A percentile compares a stretch with the other conserved stretches of the same genome.
Conservation (phyloP, 139 green algal genomes). For the Picochlorum sp. region DNA sequence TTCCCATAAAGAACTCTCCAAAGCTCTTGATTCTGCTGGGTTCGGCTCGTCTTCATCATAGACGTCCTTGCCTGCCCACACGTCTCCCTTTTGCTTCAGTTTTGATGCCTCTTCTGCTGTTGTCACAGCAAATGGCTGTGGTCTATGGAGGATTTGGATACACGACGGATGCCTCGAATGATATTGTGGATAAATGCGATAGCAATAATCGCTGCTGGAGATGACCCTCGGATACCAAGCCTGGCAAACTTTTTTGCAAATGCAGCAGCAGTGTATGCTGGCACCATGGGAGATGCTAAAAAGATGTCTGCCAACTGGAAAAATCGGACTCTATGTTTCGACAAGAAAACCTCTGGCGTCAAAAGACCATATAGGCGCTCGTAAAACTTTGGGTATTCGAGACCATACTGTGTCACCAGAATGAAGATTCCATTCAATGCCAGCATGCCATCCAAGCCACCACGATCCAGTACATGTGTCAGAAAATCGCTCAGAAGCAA, state of each 20-base stretch:
- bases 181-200: slow-evolving; percentile 94
- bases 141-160: slow-evolving; percentile 71
- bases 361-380: slow-evolving; percentile 67
- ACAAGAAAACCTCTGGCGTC: slow-evolving; percentile 36
- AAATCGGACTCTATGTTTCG: slow-evolving; percentile 62
- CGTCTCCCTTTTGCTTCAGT: slow-evolving; percentile 11
- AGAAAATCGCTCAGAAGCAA: slow-evolving; percentile 85
- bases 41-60: slow-evolving; percentile 53
- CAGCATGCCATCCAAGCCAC: slow-evolving; percentile 78
- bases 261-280: slow-evolving; percentile 88
- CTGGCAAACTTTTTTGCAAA: slow-evolving; percentile 90
- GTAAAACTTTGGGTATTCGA: slow-evolving; percentile 91
- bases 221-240: slow-evolving; percentile 46
- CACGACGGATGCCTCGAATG: slow-evolving; percentile 82
- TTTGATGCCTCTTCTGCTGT: background rate
- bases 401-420: slow-evolving; percentile 79
- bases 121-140: background rate
- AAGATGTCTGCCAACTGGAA: slow-evolving; percentile 86
- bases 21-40: slow-evolving; percentile 57
- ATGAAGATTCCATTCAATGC: slow-evolving; percentile 88
- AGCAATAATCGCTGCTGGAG: slow-evolving; percentile 55
- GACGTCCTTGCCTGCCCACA: slow-evolving; percentile 35
- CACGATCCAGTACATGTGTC: slow-evolving; percentile 54
- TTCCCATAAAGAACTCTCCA: slow-evolving; percentile 95
- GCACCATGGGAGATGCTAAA: slow-evolving; percentile 79